Evolutionary conservation across 2,329 filamentous ascomycete species (phyloP).

Genomic region (Trichoderma afroharzianum): DNA sequence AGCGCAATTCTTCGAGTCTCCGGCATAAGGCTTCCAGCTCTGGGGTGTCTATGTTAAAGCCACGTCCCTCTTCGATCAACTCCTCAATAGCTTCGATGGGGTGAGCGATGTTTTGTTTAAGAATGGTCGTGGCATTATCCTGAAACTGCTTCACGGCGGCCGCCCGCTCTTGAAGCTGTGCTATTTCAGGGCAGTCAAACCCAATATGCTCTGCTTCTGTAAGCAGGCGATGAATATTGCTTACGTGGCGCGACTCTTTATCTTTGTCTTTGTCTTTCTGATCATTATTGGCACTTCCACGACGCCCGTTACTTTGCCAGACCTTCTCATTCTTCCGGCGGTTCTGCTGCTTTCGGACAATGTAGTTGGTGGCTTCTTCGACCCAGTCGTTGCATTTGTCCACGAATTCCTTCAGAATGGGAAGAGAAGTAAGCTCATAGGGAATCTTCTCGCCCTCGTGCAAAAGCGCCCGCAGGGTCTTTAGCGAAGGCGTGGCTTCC

Average conservation of each 20-base stretch:
- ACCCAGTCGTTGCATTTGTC: slow-evolving; percentile 97
- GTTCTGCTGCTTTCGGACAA: slow-evolving; percentile 95
- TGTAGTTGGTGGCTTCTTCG: slow-evolving; percentile 94
- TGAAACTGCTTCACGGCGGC: slow-evolving; percentile 84
- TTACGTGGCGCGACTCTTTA: slow-evolving; percentile 80
- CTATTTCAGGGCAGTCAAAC: slow-evolving; percentile 91
- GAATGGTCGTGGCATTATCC: slow-evolving; percentile 64
- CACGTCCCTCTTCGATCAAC: slow-evolving; percentile 81
- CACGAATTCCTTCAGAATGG: slow-evolving; percentile 82
- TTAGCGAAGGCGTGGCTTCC: slow-evolving; percentile 78
- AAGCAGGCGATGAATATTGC: slow-evolving; percentile 82
- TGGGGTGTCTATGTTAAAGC: slow-evolving; percentile 86
- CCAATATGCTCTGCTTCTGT: slow-evolving; percentile 79
- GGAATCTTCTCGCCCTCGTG: slow-evolving; percentile 96
- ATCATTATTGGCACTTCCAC: slow-evolving; percentile 55
- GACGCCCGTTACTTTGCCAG: slow-evolving; percentile 71
- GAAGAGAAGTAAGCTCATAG: slow-evolving; percentile 78
- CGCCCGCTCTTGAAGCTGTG: slow-evolving; percentile 77
- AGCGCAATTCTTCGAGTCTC: slow-evolving; percentile 79
- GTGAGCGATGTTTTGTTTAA: slow-evolving; percentile 62
- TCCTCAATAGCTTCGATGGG: slow-evolving; percentile 78
- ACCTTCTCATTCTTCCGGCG: slow-evolving; percentile 90
- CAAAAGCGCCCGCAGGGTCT: slow-evolving; percentile 76
- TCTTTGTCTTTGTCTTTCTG: slow-evolving; percentile 37
- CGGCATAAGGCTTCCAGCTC: slow-evolving; percentile 80